Base-by-base conservation (phyloP, 257 asterid species). In the Solanum tarijense region DNA sequence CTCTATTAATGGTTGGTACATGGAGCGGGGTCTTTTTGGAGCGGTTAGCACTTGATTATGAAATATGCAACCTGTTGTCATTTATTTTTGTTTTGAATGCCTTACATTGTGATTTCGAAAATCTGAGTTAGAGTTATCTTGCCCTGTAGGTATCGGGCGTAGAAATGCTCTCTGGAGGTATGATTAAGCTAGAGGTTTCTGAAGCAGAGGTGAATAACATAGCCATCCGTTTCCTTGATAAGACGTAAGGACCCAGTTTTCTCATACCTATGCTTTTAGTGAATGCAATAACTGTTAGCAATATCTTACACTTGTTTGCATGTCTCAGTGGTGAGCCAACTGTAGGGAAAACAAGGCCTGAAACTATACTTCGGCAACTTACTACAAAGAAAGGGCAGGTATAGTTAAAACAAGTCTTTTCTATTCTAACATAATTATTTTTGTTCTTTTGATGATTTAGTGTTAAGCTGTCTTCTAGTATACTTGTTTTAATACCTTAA, bases 351-450 rank as follows among this genome's bases (percentile, higher is more conserved):
- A 97, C 99, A 84, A 96, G 93, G 92, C 96, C 98, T 21, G 98
- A 95, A 91, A 97, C 99, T 85, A 95, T 97, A 91, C 96, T 97
- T 88, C 95, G 98, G 92, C 99, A 97, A 90, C 99, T 97, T 86
- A 96, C 98, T 14, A 97, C 99, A 65, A 97, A 96, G 92, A 97
- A 95, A 93, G 99, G 99, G 74, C 99, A 96, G 99, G 99, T 97
- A 86, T 78, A 18, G 81, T 39, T 87, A 36, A 36, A 31, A 41
- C 9, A 43, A 18, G 39, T 16, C 66, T 81, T 43, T 41, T 48
- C 66, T 81, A 81, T 12, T 81, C 66, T 43, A 27, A 46, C 6
- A 79, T 14, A 58, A 41, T 12, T n/a, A 4, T 79, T 14, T 43
- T 39, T 21, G 27, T 21, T 58, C 12, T 58, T 8, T 58, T 58